Percentiles rank a stretch among this genome's conserved stretches.
Evolutionary conservation across 306 rosid genomes (phyloP).

Genomic region (Senna tora): DNA sequence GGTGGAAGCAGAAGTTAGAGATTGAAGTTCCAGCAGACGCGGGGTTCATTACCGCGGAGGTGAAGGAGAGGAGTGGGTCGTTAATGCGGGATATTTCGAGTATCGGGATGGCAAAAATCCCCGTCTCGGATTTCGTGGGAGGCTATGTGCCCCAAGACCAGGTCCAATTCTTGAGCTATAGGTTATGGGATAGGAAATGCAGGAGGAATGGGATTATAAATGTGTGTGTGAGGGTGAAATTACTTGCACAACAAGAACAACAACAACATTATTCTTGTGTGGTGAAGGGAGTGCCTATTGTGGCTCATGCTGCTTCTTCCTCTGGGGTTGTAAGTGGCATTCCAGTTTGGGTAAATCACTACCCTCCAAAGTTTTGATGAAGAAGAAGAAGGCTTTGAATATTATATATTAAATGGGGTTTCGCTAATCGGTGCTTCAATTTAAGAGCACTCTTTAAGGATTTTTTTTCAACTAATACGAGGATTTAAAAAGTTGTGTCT

Average conservation of each 20-base stretch:
- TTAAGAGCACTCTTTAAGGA: no score
- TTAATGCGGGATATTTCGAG: conserved; percentile 12
- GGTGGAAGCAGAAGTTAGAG: conserved; percentile 55
- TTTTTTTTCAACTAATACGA: no score
- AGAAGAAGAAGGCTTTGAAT: no score
- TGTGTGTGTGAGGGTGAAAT: conserved; percentile 51
- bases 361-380: conserved; percentile 1
- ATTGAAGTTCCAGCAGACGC: conserved; percentile 48
- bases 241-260: neutral
- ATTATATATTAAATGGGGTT: no score
- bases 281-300: conserved; percentile 14
- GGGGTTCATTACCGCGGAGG: conserved; percentile 42
- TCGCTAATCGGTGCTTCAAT: no score
- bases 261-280: neutral
- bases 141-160: conserved; percentile 45
- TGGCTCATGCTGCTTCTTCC: neutral
- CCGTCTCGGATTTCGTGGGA: conserved; percentile 52
- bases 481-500: no score
- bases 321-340: conserved; percentile 49
- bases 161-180: conserved; percentile 61
- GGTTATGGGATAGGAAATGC: conserved; percentile 52
- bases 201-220: conserved; percentile 63
- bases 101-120: conserved; percentile 49
- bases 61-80: conserved; percentile 43
- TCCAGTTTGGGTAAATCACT: conserved; percentile 45